A percentile compares a stretch with the other conserved stretches of the same genome.
Conservation (phyloP, 2,329 filamentous ascomycete species). For the Aspergillus udagawae region DNA sequence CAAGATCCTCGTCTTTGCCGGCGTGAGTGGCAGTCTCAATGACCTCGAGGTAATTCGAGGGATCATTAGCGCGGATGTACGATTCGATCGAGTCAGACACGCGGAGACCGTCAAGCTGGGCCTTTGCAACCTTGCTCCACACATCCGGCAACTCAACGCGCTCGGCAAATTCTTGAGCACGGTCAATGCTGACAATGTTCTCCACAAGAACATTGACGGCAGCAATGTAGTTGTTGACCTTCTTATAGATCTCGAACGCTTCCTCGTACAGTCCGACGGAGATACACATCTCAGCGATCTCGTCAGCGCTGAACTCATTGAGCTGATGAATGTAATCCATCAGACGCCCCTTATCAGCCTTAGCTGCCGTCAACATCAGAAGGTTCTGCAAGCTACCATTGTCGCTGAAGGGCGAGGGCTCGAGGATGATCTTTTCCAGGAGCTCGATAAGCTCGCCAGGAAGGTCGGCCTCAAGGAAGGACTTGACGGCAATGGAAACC, state of each 20-base stretch:
- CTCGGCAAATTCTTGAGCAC: slow-evolving; percentile 92
- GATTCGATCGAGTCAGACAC: slow-evolving; percentile 91
- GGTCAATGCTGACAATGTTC: slow-evolving; percentile 95
- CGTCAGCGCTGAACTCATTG: slow-evolving; percentile 82
- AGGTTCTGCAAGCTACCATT: slow-evolving; percentile 96
- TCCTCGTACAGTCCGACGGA: slow-evolving; percentile 94
- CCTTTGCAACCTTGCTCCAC: slow-evolving; percentile 98
- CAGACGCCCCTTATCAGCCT: slow-evolving; percentile 89
- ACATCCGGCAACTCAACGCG: slow-evolving; percentile 91
- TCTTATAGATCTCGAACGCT: slow-evolving; percentile 98
- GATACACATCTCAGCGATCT: slow-evolving; percentile 90
- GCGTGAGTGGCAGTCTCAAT: slow-evolving; percentile 94
- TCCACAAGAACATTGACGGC: slow-evolving; percentile 92
- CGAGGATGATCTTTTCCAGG: slow-evolving; percentile 98
- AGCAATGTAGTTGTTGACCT: slow-evolving; percentile 81
- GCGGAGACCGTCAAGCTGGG: slow-evolving; percentile 91
- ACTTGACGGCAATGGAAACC: slow-evolving; percentile 89
- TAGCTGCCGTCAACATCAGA: slow-evolving; percentile 91
- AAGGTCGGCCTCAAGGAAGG: slow-evolving; percentile 86
- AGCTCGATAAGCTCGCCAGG: slow-evolving; percentile 94
- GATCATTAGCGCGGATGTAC: slow-evolving; percentile 91
- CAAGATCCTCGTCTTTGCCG: slow-evolving; percentile 94
- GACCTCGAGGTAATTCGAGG: slow-evolving; percentile 89
- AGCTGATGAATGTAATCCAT: slow-evolving; percentile 96
- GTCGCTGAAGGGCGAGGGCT: slow-evolving; percentile 97